phyloP scores from a whole-genome alignment of 2,329 filamentous ascomycete species.

The Aspergillus amoenus region DNA sequence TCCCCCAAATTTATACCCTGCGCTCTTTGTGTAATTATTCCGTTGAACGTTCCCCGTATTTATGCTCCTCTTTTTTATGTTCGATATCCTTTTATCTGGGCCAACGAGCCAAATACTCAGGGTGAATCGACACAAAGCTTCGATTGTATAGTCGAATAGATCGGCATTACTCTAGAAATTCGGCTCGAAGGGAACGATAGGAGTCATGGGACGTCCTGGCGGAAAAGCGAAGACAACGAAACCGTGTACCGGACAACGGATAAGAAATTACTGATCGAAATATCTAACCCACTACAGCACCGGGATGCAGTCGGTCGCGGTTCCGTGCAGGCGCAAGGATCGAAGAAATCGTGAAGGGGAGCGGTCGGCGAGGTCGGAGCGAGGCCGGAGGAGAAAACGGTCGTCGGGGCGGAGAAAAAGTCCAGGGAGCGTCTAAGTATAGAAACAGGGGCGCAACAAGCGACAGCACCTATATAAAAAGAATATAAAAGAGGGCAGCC shows the following conservation, averaged over 20 bases:
- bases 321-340: constrained; percentile 14
- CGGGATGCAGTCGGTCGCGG: constrained; percentile 21
- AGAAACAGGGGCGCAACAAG: constrained; percentile 12
- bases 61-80: not conserved
- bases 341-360: constrained; percentile 2
- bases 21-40: not conserved
- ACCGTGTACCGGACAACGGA: constrained; percentile 32
- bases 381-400: constrained; percentile 9
- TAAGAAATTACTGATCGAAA: constrained; percentile 9
- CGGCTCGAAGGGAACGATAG: constrained; percentile 17
- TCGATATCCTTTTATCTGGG: not conserved
- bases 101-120: constrained; percentile 18
- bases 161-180: constrained; percentile 33
- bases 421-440: constrained; percentile 13
- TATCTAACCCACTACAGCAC: constrained; percentile 36
- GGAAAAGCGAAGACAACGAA: constrained; percentile 1
- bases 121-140: constrained; percentile 26
- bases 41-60: not conserved
- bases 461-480: constrained; percentile 12
- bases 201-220: constrained; percentile 10
- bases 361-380: constrained; percentile 9
- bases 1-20: constrained; percentile 5
- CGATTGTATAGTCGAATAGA: constrained; percentile 24
- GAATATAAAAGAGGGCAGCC: constrained; percentile 5
- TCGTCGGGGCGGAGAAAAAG: constrained; percentile 5